Base-by-base conservation (phyloP, 1,139 yeast genomes). In the Eremothecium coryli region DNA sequence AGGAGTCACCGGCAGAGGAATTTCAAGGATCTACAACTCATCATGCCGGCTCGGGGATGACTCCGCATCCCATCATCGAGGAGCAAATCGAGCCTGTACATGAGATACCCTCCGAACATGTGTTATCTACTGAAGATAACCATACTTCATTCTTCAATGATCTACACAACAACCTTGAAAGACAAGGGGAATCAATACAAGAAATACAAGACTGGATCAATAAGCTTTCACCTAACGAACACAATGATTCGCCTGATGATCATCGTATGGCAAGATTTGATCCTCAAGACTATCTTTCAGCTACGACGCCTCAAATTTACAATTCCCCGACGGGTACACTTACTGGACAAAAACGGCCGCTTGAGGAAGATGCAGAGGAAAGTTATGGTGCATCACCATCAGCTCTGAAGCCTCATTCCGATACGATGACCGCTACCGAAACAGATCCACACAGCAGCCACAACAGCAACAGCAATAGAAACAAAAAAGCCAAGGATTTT, bases 111-210 rank as follows among this genome's bases (percentile, higher is more conserved):
- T 10, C 20, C 5, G 30, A 27, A 20, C 10, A n/a, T 18, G 22
- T 23, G 23, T 11, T 26, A 13, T 20, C 23, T 27, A 31, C 36
- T 21, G 32, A 32, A n/a, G 38, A 32, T 8, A 38, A 25, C 17
- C 39, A 38, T 20, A 23, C 36, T 23, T 34, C 38, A 6, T 40
- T 43, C 23, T 40, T 49, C 29, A 38, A 43, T 22, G 46, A 48
- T 29, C 38, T 54, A 25, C 51, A 52, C 33, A 39, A 45, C 12
- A 54, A 50, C 32, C 52, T 56, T 11, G 50, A 50, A 26, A 51
- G 49, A 29, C 61, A 56, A 38, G 59, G 53, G 29, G 50, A 45
- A 20, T 45, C 58, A 12, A 50, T 56, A n/a, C 43, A 40, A 24
- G 43, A 40, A 26, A 33, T 40, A 7, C 39, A 40, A 27, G 43